A percentile compares a stretch with the other conserved stretches of the same genome.
Conservation (phyloP, 345 rosid genomes). For the rapeseed (Brassica napus) region Da-Ae NC_063447.1:55193501-55194000, state of each 20-base stretch:
- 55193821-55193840: no score
- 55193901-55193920: no score
- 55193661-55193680: neutral
- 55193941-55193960: no score
- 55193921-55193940: no score
- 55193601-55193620: neutral
- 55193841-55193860: no score
- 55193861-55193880: no score
- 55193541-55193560: neutral
- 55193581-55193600: neutral
- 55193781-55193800: neutral
- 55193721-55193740: neutral
- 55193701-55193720: neutral
- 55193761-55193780: neutral
- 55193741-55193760: no score
- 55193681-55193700: no score
- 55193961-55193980: no score
- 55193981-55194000: no score
- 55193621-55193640: neutral
- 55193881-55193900: no score
- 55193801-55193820: no score
- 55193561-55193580: neutral
- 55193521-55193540: neutral
- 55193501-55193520: constrained; percentile 83
- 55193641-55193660: neutral